Base-by-base conservation (phyloP, 768 basidiomycete species). In the Lactarius vividus region DNA sequence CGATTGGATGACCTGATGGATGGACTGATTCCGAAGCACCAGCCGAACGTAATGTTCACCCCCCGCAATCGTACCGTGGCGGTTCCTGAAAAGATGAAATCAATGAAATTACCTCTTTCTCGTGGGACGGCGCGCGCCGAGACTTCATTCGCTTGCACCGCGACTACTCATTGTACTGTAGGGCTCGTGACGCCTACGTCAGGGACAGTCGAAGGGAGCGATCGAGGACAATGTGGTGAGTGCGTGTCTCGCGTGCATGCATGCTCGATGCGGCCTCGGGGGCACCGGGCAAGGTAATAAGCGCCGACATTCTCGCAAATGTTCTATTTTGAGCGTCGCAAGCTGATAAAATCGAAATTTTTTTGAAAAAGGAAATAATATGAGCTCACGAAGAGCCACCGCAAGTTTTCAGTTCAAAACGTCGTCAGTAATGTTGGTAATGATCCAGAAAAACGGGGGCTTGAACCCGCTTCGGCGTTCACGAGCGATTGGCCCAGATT, bases 1-100 rank as follows among this genome's bases (percentile, higher is more conserved):
- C 20, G 6, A 26, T 26, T 6, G 55, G n/a, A 35, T 52, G 49
- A 37, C 18, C 46, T 58, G 44, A 49, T 64, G 63, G 46, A 64
- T 31, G 63, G 28, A 64, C 18, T 52, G 57, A 58, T 64, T 28
- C 29, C 37, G 57, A 59, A 64, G 63, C 18, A 16, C 1, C 26
- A 52, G 49, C 13, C 6, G 11, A n/a, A 49, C 46, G 46, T 49
- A 49, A 52, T 13, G 4, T 40, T 2, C 23, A 46, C 44, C 35
- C 44, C 42, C 44, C 44, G 44, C 44, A 13, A 26, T 26, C 26
- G 23, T 37, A 4, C 35, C 1, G 35, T 37, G 35, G 35, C 35
- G 35, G 35, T 23, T 23, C 46, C 49, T 52, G 23, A 52, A 2
- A 6, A n/a, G 20, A 52, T 52, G 23, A 52, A 52, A 49, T 49